Base-by-base conservation (phyloP, 2,329 filamentous ascomycete species). In the Cadophora luteo-olivacea region DNA sequence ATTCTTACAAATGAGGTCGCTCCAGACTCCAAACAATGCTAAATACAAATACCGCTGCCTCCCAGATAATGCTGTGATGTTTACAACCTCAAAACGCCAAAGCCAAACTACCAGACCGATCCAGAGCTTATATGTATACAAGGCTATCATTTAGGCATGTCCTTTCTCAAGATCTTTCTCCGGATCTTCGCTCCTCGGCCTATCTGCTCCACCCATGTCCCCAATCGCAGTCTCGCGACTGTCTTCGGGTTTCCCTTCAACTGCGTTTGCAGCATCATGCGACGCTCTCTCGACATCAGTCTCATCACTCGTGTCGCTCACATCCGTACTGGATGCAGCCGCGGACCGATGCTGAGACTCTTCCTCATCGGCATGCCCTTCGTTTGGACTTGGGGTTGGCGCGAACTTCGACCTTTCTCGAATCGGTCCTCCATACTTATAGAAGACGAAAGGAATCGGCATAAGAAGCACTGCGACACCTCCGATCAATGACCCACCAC, bases 401-500 rank as follows among this genome's bases (percentile, higher is more conserved):
- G 73, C 73, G 41, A 75, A 75, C 24, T 74, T 76, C 8, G 75
- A 80, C 66, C 75, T 75, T 11, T 74, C 73, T 41, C 75, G 60
- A 45, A 77, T 77, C 0, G 68, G 66, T 24, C 69, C 72, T 19
- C 76, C 76, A 49, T 77, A 77, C 55, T 72, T 75, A 41, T 76
- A 77, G 48, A 77, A 77, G 0, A 76, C 61, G 55, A 78, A 77
- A 11, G 76, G 75, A 29, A 77, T 75, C 2, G 75, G 74, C 3
- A 71, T 69, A 5, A 78, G 69, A 7, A 75, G 36, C 2, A 89
- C 73, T 0, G 83, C 82, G 19, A 88, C 79, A 65, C 89, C 87
- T 0, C 74, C 82, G 33, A 83, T 76, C 1, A 84, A 68, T 25
- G 80, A 82, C 14, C 84, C 84, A 1, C 72, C 85, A 84, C 76